Percentiles rank a stretch among this genome's conserved stretches.
Conservation (phyloP, 129 eudicot species). For the Dittrichia graveolens region DNA sequence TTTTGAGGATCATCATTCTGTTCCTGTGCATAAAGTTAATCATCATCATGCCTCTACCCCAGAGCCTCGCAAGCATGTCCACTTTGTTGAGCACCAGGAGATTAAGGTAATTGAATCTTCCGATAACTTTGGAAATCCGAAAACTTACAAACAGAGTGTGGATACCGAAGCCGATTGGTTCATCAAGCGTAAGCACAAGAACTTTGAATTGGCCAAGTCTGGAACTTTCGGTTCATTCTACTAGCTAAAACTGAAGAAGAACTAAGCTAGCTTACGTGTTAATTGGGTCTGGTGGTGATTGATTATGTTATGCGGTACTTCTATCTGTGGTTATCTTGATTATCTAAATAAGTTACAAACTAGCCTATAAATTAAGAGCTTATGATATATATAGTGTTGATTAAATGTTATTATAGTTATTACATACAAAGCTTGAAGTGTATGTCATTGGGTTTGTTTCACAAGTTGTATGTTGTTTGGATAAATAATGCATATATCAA, state of each 20-base stretch:
- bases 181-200: constrained; percentile 53
- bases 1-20: constrained; percentile 14
- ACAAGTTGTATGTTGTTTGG: too few relatives aligned
- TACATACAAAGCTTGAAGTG: too few relatives aligned
- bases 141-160: constrained; percentile 32
- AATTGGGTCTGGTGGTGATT: too few relatives aligned
- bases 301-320: too few relatives aligned
- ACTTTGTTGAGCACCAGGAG: constrained; percentile 43
- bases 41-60: not conserved
- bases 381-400: too few relatives aligned
- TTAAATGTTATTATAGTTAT: too few relatives aligned
- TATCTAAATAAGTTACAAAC: too few relatives aligned
- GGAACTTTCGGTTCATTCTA: constrained; percentile 38
- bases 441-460: too few relatives aligned
- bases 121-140: constrained; percentile 29
- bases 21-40: constrained; percentile 21
- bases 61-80: constrained; percentile 54
- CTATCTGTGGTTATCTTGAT: too few relatives aligned
- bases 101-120: constrained; percentile 24
- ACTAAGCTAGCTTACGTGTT: not conserved
- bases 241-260: not conserved
- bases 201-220: constrained; percentile 47
- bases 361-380: too few relatives aligned
- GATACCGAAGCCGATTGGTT: constrained; percentile 63
- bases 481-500: too few relatives aligned